phyloP scores from a whole-genome alignment of 1,139 yeast genomes.

The Candida albicans region DNA sequence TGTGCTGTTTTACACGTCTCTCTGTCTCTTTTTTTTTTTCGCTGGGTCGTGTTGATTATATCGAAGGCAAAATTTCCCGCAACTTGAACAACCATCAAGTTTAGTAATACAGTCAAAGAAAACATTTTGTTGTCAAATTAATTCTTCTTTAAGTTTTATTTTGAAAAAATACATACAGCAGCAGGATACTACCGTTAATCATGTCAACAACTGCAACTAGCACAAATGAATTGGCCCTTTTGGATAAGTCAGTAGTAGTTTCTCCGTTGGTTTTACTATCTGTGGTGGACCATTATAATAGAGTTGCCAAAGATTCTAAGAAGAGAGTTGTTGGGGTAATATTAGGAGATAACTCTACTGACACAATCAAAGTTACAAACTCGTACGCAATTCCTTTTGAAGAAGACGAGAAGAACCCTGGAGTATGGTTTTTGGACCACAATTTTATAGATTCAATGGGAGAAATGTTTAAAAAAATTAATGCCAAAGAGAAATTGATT shows the following conservation, averaged over 20 bases:
- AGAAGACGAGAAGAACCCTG: slow-evolving; percentile 88
- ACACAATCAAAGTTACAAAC: slow-evolving; percentile 66
- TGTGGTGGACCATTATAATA: slow-evolving; percentile 91
- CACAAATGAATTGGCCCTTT: slow-evolving; percentile 35
- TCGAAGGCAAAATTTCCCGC: background rate
- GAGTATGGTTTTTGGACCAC: slow-evolving; percentile 98
- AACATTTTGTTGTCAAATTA: background rate
- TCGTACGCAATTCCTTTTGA: slow-evolving; percentile 92
- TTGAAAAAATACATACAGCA: background rate
- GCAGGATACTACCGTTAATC: background rate
- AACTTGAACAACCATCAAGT: background rate
- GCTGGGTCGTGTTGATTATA: background rate
- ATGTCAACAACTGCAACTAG: slow-evolving; percentile 9
- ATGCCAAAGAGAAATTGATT: slow-evolving; percentile 91
- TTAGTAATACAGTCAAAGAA: background rate
- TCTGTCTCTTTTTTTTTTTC: background rate
- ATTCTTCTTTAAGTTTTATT: too few species aligned
- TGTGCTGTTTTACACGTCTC: background rate
- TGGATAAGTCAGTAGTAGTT: slow-evolving; percentile 72
- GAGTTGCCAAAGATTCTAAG: slow-evolving; percentile 66
- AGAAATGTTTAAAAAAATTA: slow-evolving; percentile 96
- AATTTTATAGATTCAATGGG: slow-evolving; percentile 95
- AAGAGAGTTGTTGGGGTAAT: slow-evolving; percentile 94
- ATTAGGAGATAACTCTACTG: slow-evolving; percentile 71
- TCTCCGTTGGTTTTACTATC: slow-evolving; percentile 95